Base-by-base conservation (phyloP, 208 protist genomes). In the Trypanosoma brucei region DNA sequence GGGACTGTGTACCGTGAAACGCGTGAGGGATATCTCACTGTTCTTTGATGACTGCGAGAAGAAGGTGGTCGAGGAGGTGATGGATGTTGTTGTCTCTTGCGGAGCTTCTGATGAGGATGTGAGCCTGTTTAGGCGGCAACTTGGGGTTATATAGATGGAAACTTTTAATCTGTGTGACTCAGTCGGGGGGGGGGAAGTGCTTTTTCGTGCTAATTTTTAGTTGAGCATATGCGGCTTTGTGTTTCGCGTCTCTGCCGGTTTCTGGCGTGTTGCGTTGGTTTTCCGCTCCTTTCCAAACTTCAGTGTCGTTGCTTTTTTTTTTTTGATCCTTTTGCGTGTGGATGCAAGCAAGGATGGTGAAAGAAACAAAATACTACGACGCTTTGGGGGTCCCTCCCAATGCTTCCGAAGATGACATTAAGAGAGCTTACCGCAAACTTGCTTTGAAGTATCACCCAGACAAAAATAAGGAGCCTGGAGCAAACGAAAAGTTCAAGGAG, bases 371-470 rank as follows among this genome's bases (percentile, higher is more conserved):
- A 54, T 96, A 86, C 68, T 97, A 97, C 72, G 83, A 95, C 61
- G 70, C 79, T 39, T 81, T 97, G 49, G 81, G 85, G 48, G 85
- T 97, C 54, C 55, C 72, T 5, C 87, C 83, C 14, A 70, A 74
- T 64, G 92, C 92, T 36, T 78, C 66, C 50, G 86, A 94, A 30
- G 84, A 95, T 49, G 88, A 97, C 58, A 96, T 97, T 70, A 97
- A 96, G 78, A 83, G 91, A 44, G 92, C 94, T 35, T 97, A 96
- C 75, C 81, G 89, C 42, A 97, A 88, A 77, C 83, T 97, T 13
- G 92, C 92, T 7, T 79, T 97, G n/a, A 94, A 97, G 78, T 97
- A 95, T 76, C 94, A 97, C 62, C 94, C 94, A 50, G 94, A 97
- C 57, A 97, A 96, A 79, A 93, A 96, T 65, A 91, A 83, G 53